Conservation (phyloP, 2,329 filamentous ascomycete species). For the Elsinoe ampelina region DNA sequence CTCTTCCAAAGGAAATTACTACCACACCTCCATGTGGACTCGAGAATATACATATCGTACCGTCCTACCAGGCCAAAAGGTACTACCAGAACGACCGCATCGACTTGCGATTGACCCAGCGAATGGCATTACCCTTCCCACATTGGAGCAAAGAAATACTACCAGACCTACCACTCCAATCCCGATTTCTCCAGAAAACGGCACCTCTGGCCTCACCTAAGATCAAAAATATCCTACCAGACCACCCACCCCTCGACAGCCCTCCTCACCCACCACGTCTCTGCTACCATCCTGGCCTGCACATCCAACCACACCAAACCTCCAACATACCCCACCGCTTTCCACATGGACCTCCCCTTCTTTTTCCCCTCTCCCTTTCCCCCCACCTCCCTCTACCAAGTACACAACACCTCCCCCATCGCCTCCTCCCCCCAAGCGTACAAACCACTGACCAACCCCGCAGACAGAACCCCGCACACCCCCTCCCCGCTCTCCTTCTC, state of each 20-base stretch:
- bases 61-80: not conserved
- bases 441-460: not conserved
- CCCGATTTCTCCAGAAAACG: too few relatives aligned
- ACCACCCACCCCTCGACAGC: not conserved
- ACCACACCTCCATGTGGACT: too few relatives aligned
- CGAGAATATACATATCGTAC: too few relatives aligned
- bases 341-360: not conserved
- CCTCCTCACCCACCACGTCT: not conserved
- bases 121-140: too few relatives aligned
- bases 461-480: conserved; percentile 17
- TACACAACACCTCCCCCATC: too few relatives aligned
- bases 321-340: not conserved
- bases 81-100: not conserved
- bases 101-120: too few relatives aligned
- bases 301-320: not conserved
- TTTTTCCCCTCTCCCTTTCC: not conserved
- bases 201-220: too few relatives aligned
- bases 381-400: not conserved
- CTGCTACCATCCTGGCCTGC: not conserved
- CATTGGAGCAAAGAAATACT: too few relatives aligned
- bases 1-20: too few relatives aligned
- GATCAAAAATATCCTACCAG: not conserved
- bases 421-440: too few relatives aligned
- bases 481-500: conserved; percentile 24
- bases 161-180: too few relatives aligned